Evolutionary conservation across 2,329 filamentous ascomycete species (phyloP).

Genomic region (Trichoderma sp.): DNA sequence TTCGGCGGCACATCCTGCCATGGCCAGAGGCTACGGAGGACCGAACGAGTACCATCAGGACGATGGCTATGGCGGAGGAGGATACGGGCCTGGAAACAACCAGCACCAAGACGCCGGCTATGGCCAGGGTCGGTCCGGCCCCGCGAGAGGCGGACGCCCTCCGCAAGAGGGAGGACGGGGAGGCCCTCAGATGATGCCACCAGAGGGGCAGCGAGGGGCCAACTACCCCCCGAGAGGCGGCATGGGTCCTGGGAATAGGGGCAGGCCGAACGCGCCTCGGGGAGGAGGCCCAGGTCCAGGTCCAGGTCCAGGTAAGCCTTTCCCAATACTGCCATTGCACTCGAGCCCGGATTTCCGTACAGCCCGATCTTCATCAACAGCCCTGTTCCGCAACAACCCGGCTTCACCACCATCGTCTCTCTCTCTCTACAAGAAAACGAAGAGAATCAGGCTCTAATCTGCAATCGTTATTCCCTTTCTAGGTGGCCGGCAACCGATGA

Average conservation of each 20-base stretch:
- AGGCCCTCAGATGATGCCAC: conserved; percentile 41
- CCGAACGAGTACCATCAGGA: conserved; percentile 48
- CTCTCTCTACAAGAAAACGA: too few relatives aligned
- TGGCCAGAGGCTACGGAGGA: conserved; percentile 42
- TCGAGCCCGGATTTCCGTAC: neutral
- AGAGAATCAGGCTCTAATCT: neutral
- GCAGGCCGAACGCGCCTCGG: conserved; percentile 37
- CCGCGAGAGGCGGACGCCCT: conserved; percentile 46
- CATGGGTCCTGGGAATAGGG: conserved; percentile 36
- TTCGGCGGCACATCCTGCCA: conserved; percentile 47
- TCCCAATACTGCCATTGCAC: neutral
- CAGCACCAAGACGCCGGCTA: conserved; percentile 52
- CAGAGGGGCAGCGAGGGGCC: conserved; percentile 43
- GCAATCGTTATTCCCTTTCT: neutral
- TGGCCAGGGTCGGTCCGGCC: conserved; percentile 47
- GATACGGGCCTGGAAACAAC: conserved; percentile 40
- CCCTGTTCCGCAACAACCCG: neutral
- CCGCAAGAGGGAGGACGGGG: conserved; percentile 49
- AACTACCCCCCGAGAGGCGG: conserved; percentile 44
- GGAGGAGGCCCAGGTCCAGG: conserved; percentile 45
- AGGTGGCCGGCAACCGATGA: conserved; percentile 39
- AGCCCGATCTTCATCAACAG: neutral
- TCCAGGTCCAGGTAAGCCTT: conserved; percentile 46
- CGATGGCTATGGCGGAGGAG: conserved; percentile 46
- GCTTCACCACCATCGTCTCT: neutral